phyloP scores from a whole-genome alignment of 352 stramenopile species.

The Pythium pectinolyticum region DNA sequence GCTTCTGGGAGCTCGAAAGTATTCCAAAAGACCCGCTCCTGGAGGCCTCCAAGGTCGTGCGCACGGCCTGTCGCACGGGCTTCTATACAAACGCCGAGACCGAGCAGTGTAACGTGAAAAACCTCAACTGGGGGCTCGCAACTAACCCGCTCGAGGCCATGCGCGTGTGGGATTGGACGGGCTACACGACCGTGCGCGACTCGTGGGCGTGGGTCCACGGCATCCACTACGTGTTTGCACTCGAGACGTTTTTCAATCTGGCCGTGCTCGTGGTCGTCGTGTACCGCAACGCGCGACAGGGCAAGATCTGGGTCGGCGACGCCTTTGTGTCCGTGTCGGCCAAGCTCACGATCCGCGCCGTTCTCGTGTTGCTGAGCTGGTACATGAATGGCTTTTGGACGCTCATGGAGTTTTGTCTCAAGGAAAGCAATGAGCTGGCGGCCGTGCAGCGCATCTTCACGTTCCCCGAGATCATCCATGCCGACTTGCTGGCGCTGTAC shows the following conservation, averaged over 20 bases:
- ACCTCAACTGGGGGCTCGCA: background rate
- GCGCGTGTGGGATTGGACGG: constrained; percentile 20
- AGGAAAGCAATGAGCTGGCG: constrained; percentile 14
- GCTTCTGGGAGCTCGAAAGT: constrained; percentile 19
- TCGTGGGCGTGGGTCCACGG: constrained; percentile 54
- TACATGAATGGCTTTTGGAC: constrained; percentile 50
- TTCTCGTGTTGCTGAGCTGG: constrained; percentile 39
- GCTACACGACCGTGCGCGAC: constrained; percentile 30
- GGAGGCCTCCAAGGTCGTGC: background rate
- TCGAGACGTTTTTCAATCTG: constrained; percentile 1
- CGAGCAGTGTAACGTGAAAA: constrained; percentile 21
- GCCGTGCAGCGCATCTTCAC: constrained; percentile 3
- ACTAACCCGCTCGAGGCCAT: background rate
- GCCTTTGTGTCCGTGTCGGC: constrained; percentile 31
- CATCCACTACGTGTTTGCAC: constrained; percentile 43
- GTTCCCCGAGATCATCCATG: constrained; percentile 5
- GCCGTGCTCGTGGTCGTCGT: constrained; percentile 30
- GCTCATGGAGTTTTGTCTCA: constrained; percentile 38
- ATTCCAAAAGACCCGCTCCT: background rate
- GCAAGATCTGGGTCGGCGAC: constrained; percentile 23
- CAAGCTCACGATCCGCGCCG: constrained; percentile 33
- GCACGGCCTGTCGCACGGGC: constrained; percentile 4
- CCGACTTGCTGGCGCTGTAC: constrained; percentile 42
- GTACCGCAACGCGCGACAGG: constrained; percentile 8
- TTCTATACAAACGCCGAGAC: constrained; percentile 16